These are phyloP conservation scores for Trifolium subterraneum DNA, from an alignment of 306 rosid genomes.

Conservation along the genomic window DNA sequence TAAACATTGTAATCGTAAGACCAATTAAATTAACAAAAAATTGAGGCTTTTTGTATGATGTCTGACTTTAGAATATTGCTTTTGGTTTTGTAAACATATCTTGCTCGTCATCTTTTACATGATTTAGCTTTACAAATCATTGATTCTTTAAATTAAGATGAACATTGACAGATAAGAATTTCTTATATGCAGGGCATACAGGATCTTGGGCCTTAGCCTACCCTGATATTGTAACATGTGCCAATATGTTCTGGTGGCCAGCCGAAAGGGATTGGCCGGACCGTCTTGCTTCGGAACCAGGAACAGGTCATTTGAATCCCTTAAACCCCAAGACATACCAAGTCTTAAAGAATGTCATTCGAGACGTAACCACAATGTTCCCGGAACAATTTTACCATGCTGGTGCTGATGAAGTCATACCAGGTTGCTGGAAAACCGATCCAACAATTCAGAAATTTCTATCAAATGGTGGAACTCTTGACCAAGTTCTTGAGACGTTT, in stretches of 20 bases:
- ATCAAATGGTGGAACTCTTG: slow-evolving; percentile 71
- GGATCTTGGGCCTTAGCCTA: slow-evolving; percentile 92
- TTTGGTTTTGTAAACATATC: slow-evolving; percentile 12
- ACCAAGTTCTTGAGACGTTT: slow-evolving; percentile 70
- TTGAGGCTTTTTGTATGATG: neutral
- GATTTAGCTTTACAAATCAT: slow-evolving; percentile 10
- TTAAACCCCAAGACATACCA: slow-evolving; percentile 76
- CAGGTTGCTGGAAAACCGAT: slow-evolving; percentile 87
- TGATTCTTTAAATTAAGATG: slow-evolving; percentile 4
- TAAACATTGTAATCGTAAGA: neutral
- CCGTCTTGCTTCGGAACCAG: slow-evolving; percentile 76
- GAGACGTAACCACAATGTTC: slow-evolving; percentile 59
- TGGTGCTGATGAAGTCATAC: slow-evolving; percentile 79
- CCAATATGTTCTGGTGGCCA: slow-evolving; percentile 89
- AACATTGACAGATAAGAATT: slow-evolving; percentile 7
- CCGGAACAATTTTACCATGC: slow-evolving; percentile 76
- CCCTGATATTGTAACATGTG: slow-evolving; percentile 85
- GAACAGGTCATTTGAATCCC: slow-evolving; percentile 91
- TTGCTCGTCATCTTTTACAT: slow-evolving; percentile 5
- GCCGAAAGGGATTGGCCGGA: slow-evolving; percentile 54
- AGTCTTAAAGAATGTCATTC: slow-evolving; percentile 75
- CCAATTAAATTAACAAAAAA: neutral
- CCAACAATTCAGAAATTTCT: slow-evolving; percentile 59
- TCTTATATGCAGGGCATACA: slow-evolving; percentile 67
- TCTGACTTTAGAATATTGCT: neutral